Evolutionary conservation across 139 green algal genomes (phyloP).

Genomic region (Pleodorina starrii): DNA sequence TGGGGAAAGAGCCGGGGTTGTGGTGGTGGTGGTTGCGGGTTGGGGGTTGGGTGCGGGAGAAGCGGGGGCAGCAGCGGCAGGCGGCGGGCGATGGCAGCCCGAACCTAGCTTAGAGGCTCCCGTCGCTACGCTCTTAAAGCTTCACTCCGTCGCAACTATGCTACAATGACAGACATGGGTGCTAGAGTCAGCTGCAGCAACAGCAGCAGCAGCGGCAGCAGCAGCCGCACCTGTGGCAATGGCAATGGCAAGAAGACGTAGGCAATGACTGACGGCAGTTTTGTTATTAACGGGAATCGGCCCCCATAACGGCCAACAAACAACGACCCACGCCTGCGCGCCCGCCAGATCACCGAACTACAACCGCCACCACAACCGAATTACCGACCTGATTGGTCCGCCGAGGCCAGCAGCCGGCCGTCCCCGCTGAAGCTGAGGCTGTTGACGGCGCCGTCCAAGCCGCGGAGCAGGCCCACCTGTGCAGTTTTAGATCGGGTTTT

Average conservation of each 20-base stretch:
- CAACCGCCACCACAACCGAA: not conserved
- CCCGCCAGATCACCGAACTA: not conserved
- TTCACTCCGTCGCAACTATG: too few species aligned
- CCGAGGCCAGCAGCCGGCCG: constrained; percentile 13
- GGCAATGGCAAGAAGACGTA: not conserved
- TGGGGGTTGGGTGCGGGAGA: not conserved
- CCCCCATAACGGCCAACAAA: too few species aligned
- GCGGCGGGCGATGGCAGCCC: too few species aligned
- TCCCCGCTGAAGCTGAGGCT: constrained; percentile 18
- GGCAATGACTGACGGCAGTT: not conserved
- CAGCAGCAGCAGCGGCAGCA: not conserved
- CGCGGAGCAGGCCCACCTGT: constrained; percentile 34
- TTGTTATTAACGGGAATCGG: too few species aligned
- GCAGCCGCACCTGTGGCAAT: not conserved
- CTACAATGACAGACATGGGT: too few species aligned
- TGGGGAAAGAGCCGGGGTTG: not conserved
- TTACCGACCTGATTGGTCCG: constrained; percentile 16
- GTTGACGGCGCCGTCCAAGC: not conserved
- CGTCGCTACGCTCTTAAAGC: too few species aligned
- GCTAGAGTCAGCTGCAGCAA: too few species aligned
- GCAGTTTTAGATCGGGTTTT: not conserved
- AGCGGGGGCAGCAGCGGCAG: not conserved
- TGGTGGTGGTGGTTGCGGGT: not conserved
- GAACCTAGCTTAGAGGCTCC: too few species aligned
- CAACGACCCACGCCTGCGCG: too few species aligned